Conservation (phyloP, 179 eudicot species). For the Beta corolliflora region DNA sequence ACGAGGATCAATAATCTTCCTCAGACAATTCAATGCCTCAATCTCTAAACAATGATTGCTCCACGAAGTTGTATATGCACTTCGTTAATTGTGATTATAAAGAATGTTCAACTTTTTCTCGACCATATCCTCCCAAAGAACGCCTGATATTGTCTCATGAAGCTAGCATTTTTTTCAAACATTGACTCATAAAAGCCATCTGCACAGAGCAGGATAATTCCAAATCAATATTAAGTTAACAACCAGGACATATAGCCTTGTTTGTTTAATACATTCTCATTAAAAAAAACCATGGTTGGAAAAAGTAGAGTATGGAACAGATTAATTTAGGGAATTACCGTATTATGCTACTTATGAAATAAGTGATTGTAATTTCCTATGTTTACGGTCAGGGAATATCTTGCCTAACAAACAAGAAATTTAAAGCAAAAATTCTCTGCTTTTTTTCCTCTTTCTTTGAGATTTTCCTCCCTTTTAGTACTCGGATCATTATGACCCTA, state of each 20-base stretch:
- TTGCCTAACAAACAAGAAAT: not conserved
- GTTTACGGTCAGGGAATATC: not conserved
- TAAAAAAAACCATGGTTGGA: not conserved
- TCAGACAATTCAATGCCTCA: not conserved
- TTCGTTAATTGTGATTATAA: not conserved
- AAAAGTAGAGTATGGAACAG: not conserved
- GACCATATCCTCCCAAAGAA: not conserved
- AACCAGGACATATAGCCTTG: not conserved
- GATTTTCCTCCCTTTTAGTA: too few relatives aligned
- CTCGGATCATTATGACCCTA: too few relatives aligned
- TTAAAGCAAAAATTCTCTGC: not conserved
- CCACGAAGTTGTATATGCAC: not conserved
- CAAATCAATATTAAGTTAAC: not conserved
- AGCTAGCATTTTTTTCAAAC: not conserved
- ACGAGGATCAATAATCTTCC: not conserved
- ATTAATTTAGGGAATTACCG: not conserved
- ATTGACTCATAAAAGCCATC: conserved; percentile 2
- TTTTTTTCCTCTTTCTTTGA: too few relatives aligned
- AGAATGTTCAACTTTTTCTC: not conserved
- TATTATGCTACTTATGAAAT: not conserved
- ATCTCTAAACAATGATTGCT: not conserved
- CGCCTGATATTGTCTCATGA: not conserved
- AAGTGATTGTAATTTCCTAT: not conserved
- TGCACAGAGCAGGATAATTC: not conserved
- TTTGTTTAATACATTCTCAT: not conserved